Evolutionary conservation across 306 rosid species (phyloP).

Genomic region (Trifolium subterraneum): DNA sequence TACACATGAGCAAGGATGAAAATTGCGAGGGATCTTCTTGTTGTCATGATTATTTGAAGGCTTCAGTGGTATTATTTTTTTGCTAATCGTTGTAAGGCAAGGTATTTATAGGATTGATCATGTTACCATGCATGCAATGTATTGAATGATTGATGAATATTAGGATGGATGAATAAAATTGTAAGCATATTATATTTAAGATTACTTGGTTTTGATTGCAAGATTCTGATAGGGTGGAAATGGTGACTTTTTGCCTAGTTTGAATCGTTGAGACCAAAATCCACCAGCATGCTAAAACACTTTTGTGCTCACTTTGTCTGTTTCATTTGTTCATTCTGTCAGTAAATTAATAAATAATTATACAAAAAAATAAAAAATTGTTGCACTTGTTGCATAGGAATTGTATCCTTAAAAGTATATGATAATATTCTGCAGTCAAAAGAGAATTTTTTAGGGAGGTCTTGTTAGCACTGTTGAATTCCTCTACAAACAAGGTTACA

Average conservation of each 20-base stretch:
- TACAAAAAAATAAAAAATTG: too few species aligned
- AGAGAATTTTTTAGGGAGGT: too few species aligned
- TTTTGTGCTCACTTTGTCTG: neutral
- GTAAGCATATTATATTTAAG: too few species aligned
- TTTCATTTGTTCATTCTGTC: neutral
- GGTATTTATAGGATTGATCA: too few species aligned
- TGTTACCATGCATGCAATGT: neutral
- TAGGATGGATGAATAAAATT: too few species aligned
- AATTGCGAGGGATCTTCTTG: neutral
- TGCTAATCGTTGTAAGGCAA: neutral
- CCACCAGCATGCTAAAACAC: neutral
- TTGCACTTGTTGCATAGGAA: neutral
- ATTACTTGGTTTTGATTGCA: too few species aligned
- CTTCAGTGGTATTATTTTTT: neutral
- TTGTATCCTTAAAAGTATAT: neutral
- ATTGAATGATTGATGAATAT: neutral
- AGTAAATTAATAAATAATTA: neutral
- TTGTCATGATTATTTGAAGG: neutral
- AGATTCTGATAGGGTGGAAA: too few species aligned
- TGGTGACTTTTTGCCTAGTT: neutral
- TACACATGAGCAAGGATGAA: neutral
- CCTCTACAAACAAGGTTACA: too few species aligned
- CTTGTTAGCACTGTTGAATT: too few species aligned
- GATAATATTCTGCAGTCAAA: too few species aligned
- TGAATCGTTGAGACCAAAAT: neutral